Evolutionary conservation across 805 yeast species (phyloP).

Genomic region (Candida peoriensis): DNA sequence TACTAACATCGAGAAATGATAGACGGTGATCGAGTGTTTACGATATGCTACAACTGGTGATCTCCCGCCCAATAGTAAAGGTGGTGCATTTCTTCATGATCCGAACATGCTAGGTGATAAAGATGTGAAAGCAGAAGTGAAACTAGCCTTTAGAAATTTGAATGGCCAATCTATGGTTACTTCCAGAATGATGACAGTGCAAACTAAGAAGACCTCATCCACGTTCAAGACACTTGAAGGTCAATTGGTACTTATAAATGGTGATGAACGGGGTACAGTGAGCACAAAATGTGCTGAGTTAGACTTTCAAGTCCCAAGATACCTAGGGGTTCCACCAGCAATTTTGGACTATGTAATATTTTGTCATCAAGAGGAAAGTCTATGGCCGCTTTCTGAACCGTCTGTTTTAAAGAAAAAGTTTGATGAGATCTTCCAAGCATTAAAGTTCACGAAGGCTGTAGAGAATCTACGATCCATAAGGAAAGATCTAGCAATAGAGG

Average conservation of each 20-base stretch:
- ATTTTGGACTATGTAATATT: constrained; percentile 88
- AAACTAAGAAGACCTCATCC: constrained; percentile 57
- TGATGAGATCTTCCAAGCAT: constrained; percentile 95
- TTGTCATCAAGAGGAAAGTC: constrained; percentile 95
- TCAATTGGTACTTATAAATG: constrained; percentile 61
- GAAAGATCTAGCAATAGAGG: constrained; percentile 73
- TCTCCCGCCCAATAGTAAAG: constrained; percentile 91
- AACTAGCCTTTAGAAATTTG: constrained; percentile 73
- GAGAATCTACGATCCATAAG: constrained; percentile 71
- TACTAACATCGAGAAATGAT: constrained; percentile 1
- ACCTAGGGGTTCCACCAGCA: constrained; percentile 84
- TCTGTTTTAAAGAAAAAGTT: constrained; percentile 82
- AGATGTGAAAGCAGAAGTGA: constrained; percentile 84
- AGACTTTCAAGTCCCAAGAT: constrained; percentile 74
- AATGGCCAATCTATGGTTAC: constrained; percentile 76
- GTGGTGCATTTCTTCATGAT: constrained; percentile 95
- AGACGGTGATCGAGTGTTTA: constrained; percentile 87
- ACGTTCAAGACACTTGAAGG: constrained; percentile 92
- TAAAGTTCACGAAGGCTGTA: constrained; percentile 85
- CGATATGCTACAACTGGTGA: constrained; percentile 94
- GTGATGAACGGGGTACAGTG: constrained; percentile 67
- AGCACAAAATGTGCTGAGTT: constrained; percentile 81
- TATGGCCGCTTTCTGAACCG: constrained; percentile 97
- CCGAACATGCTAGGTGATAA: constrained; percentile 75
- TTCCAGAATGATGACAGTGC: constrained; percentile 65